Base-by-base conservation (phyloP, 164 flowering plant genomes). In the Amborella trichopoda region DNA sequence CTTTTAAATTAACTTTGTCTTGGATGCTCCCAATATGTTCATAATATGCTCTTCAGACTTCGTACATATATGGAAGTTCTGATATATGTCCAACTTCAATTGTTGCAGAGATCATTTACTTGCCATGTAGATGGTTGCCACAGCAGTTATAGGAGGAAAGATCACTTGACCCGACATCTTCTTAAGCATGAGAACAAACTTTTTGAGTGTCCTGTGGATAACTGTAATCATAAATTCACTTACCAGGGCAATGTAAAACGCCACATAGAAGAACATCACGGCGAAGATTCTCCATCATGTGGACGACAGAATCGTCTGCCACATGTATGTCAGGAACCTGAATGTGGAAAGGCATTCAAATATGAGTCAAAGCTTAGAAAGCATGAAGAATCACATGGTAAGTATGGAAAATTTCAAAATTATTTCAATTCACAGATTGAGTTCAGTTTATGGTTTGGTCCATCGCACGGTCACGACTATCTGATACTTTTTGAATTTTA, bases 301-400 rank as follows among this genome's bases (percentile, higher is more conserved):
- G 44, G 22, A 24, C 25, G 6, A 44, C 44, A 49, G 14, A 55
- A 43, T 22, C 59, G 54, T 33, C 68, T 74, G 57, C 63, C 66
- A 55, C 54, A 65, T 58, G 56, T 70, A 11, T 91, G 98, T 62
- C 68, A 25, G 20, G 91, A 82, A 56, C 6, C 9, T 46, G 90
- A 82, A 17, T 91, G 98, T 58, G 90, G 85, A 8, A 88, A 88
- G 67, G 72, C 45, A 23, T 91, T 91, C 49, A 71, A 60, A 38
- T 82, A 30, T 72, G 69, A 68, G 5, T 91, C 93, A 21, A 70
- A 48, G 61, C 42, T 87, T 58, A 70, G 48, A 53, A 78, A 72
- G 45, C 96, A 91, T 58, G 78, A 67, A 49, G 81, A 73, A 9
- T 80, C 95, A 17, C 99, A 88, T 73, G 94, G 99, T 55, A 63